Evolutionary conservation across 345 rosid genomes (phyloP).

Genomic region (Anacardium occidentale): DNA sequence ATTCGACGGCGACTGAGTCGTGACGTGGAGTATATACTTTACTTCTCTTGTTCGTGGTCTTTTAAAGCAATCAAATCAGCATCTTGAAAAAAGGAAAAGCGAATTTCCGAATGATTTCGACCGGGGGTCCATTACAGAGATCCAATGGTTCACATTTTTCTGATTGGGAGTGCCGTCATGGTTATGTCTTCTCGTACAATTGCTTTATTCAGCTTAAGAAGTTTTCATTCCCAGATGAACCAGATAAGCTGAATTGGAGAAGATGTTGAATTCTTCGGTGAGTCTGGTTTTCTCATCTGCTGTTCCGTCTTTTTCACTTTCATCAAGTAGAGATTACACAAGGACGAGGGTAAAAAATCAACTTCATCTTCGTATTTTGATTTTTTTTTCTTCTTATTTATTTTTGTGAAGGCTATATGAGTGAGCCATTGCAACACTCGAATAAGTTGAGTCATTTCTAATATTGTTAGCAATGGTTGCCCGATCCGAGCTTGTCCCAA

Average conservation of each 20-base stretch:
- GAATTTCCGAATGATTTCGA: background rate
- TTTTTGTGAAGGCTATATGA: background rate
- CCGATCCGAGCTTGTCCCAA: too few relatives aligned
- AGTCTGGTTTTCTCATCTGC: slow-evolving; percentile 17
- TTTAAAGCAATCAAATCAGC: slow-evolving; percentile 20
- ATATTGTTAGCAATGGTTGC: too few relatives aligned
- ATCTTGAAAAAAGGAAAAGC: background rate
- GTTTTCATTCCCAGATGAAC: slow-evolving; percentile 12
- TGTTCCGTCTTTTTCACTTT: slow-evolving; percentile 13
- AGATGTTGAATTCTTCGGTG: slow-evolving; percentile 30
- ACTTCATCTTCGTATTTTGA: background rate
- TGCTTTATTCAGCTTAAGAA: slow-evolving; percentile 1
- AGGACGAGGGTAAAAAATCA: slow-evolving; percentile 12
- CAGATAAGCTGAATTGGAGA: slow-evolving; percentile 19
- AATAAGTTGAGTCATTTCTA: too few relatives aligned
- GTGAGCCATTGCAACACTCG: background rate
- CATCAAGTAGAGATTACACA: slow-evolving; percentile 23
- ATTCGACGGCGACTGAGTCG: slow-evolving; percentile 10
- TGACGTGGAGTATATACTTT: slow-evolving; percentile 37
- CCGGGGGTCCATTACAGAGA: slow-evolving; percentile 13
- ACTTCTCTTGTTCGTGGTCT: slow-evolving; percentile 23
- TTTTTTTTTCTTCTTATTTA: background rate
- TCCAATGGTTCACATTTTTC: slow-evolving; percentile 26
- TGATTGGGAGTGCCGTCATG: background rate
- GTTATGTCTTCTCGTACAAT: slow-evolving; percentile 7